Evolutionary conservation across 148 eudicot genomes (phyloP), one percentile per base, ranked within the genome.

Genomic region (Rhododendron vialii): DNA sequence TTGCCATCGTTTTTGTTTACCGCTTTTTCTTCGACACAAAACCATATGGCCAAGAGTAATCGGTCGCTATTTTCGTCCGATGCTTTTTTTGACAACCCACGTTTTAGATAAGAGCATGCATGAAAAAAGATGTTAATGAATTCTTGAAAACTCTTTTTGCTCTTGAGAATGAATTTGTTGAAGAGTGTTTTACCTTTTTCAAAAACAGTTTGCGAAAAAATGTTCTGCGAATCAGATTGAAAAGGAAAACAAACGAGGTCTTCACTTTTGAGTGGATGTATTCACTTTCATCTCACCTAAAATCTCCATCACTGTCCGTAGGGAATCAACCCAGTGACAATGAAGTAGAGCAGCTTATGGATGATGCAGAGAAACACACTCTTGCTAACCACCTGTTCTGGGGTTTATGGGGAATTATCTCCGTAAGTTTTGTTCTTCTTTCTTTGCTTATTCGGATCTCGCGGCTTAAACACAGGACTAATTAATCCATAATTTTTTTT

Each of bases 341-440:
- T 84, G 94, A 92, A 91, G 92, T 95, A 53, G 90, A 92, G 61
- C 89, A 86, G 85, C 90, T 97, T 10, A 82, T 88, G 73, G 88
- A 90, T 20, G 93, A 93, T 88, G 91, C 89, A 50, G 98, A 94
- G 88, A 94, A 91, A 84, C 95, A 92, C 91, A 89, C 94, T 30
- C 95, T 95, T 28, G 95, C 99, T 86, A 95, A 92, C 87, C 98
- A 97, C 91, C 86, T 97, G 24, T 95, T 97, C 74, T 97, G 98
- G 99, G 99, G 98, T 77, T 84, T 97, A 47, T 97, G 99, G 99
- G 99, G 99, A 78, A 78, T 94, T 24, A 93, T 97, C 83, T 95
- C 98, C 86, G 99, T 97, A 93, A 71, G 84, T 33, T 63, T 79
- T 41, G 13, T 48, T 47, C 5, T n/a, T 7, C 59, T 86, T 65